phyloP scores from a whole-genome alignment of 768 basidiomycete species.

The Pleurotus tuoliensis region DNA sequence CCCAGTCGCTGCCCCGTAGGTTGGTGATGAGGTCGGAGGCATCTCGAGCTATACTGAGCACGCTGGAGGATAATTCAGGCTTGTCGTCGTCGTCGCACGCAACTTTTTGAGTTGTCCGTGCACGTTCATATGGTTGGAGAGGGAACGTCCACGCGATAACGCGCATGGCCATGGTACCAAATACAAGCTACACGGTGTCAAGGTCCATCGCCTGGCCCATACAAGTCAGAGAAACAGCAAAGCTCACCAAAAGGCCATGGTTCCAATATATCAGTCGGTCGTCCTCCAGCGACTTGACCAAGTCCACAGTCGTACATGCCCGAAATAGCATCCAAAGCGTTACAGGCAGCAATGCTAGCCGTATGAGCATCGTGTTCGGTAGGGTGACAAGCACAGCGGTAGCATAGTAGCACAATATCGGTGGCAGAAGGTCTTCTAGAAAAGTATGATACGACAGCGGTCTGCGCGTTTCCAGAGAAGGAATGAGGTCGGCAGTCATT shows the following conservation, averaged over 20 bases:
- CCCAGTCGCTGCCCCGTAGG: conserved; percentile 59
- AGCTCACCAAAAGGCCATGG: conserved; percentile 41
- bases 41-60: conserved; percentile 25
- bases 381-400: conserved; percentile 52
- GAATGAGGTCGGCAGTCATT: conserved; percentile 20
- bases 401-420: conserved; percentile 41
- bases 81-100: not conserved
- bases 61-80: conserved; percentile 2
- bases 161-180: conserved; percentile 32
- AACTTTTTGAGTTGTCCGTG: not conserved
- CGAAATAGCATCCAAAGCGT: conserved; percentile 41
- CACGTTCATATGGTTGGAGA: conserved; percentile 24
- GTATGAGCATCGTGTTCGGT: conserved; percentile 37
- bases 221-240: not conserved
- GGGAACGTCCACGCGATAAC: conserved; percentile 38
- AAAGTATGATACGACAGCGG: conserved; percentile 31
- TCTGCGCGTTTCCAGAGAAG: conserved; percentile 25
- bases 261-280: conserved; percentile 38
- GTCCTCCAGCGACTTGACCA: conserved; percentile 28
- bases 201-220: not conserved
- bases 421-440: conserved; percentile 34
- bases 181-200: conserved; percentile 27
- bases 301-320: conserved; percentile 38
- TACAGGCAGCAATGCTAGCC: conserved; percentile 45
- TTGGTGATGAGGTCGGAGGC: conserved; percentile 47